Percentiles rank a stretch among this genome's conserved stretches.
Evolutionary conservation across 495 filamentous ascomycete genomes (phyloP).

Genomic region (Neurospora africana): DNA sequence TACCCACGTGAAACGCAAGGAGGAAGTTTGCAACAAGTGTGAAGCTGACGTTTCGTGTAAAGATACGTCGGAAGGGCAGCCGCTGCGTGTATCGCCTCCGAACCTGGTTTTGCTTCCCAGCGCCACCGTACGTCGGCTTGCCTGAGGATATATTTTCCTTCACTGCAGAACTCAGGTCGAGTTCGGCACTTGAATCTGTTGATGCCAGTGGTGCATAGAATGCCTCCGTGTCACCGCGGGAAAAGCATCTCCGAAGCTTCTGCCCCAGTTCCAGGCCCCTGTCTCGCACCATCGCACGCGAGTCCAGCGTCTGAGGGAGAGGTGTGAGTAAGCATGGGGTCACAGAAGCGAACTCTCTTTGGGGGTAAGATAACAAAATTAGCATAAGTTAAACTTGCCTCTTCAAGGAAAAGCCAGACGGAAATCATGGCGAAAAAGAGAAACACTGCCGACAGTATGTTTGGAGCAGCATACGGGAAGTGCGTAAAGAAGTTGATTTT

Average conservation of each 20-base stretch:
- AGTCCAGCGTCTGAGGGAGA: conserved; percentile 39
- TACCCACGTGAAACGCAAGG: conserved; percentile 67
- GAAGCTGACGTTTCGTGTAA: conserved; percentile 59
- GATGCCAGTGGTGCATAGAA: conserved; percentile 11
- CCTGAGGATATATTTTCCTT: background rate
- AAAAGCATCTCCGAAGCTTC: conserved; percentile 16
- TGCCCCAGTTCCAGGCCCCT: conserved; percentile 32
- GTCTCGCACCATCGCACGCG: conserved; percentile 36
- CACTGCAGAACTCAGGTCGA: background rate
- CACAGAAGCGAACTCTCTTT: background rate
- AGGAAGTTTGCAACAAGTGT: conserved; percentile 60
- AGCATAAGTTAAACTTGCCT: conserved; percentile 35
- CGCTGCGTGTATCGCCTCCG: conserved; percentile 26
- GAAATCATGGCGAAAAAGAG: conserved; percentile 42
- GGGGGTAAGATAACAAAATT: background rate
- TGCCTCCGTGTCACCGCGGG: background rate
- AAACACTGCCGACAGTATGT: conserved; percentile 61
- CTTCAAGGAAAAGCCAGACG: conserved; percentile 59
- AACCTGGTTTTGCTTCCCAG: conserved; percentile 2
- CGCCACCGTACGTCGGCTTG: background rate
- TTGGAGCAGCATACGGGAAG: conserved; percentile 68
- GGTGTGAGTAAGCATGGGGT: conserved; percentile 11
- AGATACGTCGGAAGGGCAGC: conserved; percentile 64
- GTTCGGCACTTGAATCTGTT: conserved; percentile 3
- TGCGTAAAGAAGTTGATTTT: conserved; percentile 54